Conservation (phyloP, 192 early-diverging fungal genomes). For the Coemansia sp. region DNA sequence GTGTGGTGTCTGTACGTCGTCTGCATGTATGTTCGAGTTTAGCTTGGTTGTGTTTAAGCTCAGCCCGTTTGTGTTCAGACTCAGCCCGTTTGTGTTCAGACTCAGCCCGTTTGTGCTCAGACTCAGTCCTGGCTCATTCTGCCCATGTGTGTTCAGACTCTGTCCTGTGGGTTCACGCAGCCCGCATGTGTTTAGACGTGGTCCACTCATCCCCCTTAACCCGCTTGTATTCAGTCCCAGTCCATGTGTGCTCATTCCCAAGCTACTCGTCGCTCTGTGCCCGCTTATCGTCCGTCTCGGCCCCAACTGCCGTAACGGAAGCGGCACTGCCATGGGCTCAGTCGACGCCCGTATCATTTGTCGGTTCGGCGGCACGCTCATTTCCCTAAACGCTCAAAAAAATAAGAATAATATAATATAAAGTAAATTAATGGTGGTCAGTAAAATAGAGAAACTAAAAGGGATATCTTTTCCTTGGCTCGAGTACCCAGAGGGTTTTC, state of each 20-base stretch:
- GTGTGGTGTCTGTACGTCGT: not conserved
- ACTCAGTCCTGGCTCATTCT: too few relatives aligned
- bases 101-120: too few relatives aligned
- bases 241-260: not conserved
- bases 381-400: not conserved
- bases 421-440: constrained; percentile 4
- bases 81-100: too few relatives aligned
- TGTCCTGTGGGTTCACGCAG: not conserved
- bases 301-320: constrained; percentile 11
- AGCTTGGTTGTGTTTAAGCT: too few relatives aligned
- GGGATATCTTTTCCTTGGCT: not conserved
- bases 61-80: too few relatives aligned
- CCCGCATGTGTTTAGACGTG: not conserved
- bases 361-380: constrained; percentile 1
- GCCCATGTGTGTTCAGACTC: not conserved
- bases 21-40: not conserved
- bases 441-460: constrained; percentile 1
- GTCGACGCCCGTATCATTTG: constrained; percentile 15
- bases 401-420: not conserved
- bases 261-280: not conserved
- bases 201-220: too few relatives aligned
- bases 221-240: not conserved
- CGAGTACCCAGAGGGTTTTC: not conserved
- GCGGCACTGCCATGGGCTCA: constrained; percentile 8
- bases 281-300: constrained; percentile 3